Evolutionary conservation across 2,329 filamentous ascomycete genomes (phyloP).

Genomic region (Apiospora marii): DNA sequence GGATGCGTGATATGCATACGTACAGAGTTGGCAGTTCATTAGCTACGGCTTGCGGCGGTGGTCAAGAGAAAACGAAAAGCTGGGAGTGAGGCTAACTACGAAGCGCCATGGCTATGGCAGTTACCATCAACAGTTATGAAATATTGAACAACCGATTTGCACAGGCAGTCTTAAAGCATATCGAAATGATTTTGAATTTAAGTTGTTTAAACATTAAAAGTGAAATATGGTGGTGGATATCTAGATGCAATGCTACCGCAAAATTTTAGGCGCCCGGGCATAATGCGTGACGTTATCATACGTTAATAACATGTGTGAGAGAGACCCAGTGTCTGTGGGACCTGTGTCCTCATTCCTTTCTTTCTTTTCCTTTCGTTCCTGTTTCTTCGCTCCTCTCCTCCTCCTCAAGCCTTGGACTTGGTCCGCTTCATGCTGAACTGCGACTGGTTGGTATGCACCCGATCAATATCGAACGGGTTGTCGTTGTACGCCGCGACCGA

Average conservation of each 20-base stretch:
- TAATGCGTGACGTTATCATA: slow-evolving; percentile 3
- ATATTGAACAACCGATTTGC: neutral
- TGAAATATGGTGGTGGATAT: slow-evolving; percentile 15
- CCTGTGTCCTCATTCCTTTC: neutral
- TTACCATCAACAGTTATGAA: neutral
- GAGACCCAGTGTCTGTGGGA: neutral
- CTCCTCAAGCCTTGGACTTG: neutral
- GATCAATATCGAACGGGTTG: slow-evolving; percentile 52
- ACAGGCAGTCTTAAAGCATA: neutral
- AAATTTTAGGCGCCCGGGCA: slow-evolving; percentile 3
- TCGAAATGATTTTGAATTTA: neutral
- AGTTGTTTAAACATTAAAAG: neutral
- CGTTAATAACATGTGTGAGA: neutral
- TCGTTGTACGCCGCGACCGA: slow-evolving; percentile 47
- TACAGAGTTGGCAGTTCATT: too few relatives aligned
- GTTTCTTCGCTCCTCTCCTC: neutral
- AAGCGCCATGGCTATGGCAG: neutral
- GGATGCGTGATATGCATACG: too few relatives aligned
- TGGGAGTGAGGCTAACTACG: neutral
- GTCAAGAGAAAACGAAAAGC: too few relatives aligned
- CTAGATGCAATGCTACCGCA: slow-evolving; percentile 13
- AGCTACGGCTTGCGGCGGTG: too few relatives aligned
- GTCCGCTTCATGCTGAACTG: slow-evolving; percentile 20
- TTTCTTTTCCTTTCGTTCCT: neutral
- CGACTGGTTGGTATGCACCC: slow-evolving; percentile 50